These are phyloP conservation scores for Xylariaceae sp. DNA, from an alignment of 2,329 filamentous ascomycete genomes.

Conservation along the genomic window DNA sequence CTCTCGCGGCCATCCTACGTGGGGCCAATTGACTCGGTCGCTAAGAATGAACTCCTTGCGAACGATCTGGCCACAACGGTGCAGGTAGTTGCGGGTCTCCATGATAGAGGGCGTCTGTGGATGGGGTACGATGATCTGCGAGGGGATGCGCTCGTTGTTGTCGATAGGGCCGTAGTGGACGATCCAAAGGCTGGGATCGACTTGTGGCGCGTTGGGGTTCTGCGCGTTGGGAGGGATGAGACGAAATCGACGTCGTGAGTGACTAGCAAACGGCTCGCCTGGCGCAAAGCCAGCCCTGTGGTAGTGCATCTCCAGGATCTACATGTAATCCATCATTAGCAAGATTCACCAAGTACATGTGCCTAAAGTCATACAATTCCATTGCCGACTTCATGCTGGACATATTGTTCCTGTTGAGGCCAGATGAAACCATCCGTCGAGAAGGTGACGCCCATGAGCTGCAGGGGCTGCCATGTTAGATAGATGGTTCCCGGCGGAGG, in stretches of 20 bases:
- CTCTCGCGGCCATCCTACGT: constrained; percentile 66
- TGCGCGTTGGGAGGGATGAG: constrained; percentile 70
- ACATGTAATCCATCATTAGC: constrained; percentile 17
- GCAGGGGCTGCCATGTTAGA: constrained; percentile 83
- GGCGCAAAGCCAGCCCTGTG: constrained; percentile 79
- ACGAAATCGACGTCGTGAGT: constrained; percentile 82
- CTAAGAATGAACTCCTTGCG: constrained; percentile 94
- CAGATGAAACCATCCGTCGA: constrained; percentile 92
- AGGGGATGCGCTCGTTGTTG: constrained; percentile 68
- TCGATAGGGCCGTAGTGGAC: constrained; percentile 84
- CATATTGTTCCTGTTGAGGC: constrained; percentile 76
- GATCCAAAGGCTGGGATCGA: constrained; percentile 84
- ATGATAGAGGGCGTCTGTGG: constrained; percentile 60
- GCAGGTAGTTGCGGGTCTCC: constrained; percentile 61
- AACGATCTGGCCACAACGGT: constrained; percentile 74
- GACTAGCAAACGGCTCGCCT: constrained; percentile 70
- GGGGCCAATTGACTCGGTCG: constrained; percentile 87
- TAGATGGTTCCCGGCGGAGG: constrained; percentile 80
- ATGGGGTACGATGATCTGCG: constrained; percentile 62
- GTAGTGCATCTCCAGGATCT: constrained; percentile 87
- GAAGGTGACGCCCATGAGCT: constrained; percentile 68
- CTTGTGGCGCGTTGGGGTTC: constrained; percentile 64
- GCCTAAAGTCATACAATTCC: constrained; percentile 47
- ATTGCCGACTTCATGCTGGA: constrained; percentile 68
- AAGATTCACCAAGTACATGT: constrained; percentile 1